Evolutionary conservation across 495 filamentous ascomycete species (phyloP).

Genomic region (Penicillium antarcticum): DNA sequence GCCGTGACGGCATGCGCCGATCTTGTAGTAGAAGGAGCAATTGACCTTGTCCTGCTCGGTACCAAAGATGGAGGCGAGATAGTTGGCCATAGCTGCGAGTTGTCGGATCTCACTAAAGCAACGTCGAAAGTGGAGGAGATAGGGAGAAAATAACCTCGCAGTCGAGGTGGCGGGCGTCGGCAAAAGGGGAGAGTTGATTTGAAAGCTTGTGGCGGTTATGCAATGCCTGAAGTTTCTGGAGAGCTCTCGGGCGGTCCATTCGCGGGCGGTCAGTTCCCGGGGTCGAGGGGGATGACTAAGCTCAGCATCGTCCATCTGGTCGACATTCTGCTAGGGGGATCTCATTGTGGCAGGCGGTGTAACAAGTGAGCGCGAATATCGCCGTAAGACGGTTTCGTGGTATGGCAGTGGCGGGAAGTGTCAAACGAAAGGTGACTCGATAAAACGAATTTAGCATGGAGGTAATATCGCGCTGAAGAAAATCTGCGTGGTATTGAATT

Average conservation of each 20-base stretch:
- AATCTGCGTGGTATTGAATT: too few relatives aligned
- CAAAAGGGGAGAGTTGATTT: slow-evolving; percentile 11
- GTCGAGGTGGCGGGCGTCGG: neutral
- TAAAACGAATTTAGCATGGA: too few relatives aligned
- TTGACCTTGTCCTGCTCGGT: slow-evolving; percentile 98
- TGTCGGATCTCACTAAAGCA: neutral
- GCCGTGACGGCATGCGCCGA: slow-evolving; percentile 96
- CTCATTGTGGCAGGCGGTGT: too few relatives aligned
- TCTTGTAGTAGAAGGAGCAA: slow-evolving; percentile 91
- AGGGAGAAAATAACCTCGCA: neutral
- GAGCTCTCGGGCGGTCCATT: slow-evolving; percentile 24
- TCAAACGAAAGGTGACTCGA: too few relatives aligned
- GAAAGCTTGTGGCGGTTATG: slow-evolving; percentile 8
- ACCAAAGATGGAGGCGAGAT: slow-evolving; percentile 98
- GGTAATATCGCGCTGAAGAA: too few relatives aligned
- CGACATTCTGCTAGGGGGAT: too few relatives aligned
- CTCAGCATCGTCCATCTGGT: neutral
- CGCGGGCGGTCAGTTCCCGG: neutral
- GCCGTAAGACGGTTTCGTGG: too few relatives aligned
- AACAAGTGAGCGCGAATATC: too few relatives aligned
- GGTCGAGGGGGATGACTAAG: slow-evolving; percentile 28
- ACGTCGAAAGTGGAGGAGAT: neutral
- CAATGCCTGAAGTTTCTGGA: slow-evolving; percentile 44
- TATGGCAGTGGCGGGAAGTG: too few relatives aligned
- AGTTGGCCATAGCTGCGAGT: slow-evolving; percentile 73